These are phyloP conservation scores for Gentiana straminea DNA, from an alignment of 257 asterid genomes.

Conservation along the genomic window DNA sequence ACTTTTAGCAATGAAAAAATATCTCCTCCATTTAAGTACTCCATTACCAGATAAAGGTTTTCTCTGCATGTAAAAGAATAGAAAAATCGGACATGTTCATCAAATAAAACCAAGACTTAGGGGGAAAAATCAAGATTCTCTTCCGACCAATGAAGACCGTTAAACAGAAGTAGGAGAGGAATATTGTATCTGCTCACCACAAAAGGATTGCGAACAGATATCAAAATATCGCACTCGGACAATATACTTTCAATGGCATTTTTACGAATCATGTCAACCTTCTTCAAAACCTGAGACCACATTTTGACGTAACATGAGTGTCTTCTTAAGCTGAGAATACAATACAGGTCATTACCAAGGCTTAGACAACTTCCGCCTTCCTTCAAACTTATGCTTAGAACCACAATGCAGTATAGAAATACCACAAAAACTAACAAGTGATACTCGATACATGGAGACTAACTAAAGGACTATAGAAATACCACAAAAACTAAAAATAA, in stretches of 20 bases:
- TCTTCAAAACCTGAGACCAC: conserved; percentile 68
- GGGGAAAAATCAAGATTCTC: conserved; percentile 18
- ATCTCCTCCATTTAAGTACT: conserved; percentile 98
- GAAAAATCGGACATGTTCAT: conserved; percentile 98
- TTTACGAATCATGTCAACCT: conserved; percentile 94
- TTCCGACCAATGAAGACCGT: background rate
- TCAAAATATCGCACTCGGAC: conserved; percentile 95
- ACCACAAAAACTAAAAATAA: too few species aligned
- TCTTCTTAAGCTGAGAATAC: background rate
- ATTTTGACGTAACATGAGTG: conserved; percentile 15
- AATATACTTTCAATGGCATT: conserved; percentile 93
- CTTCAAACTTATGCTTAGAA: too few species aligned
- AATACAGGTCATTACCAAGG: background rate
- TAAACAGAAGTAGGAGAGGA: background rate
- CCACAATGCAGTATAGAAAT: too few species aligned
- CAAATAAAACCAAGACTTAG: conserved; percentile 38
- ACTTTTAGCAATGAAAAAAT: conserved; percentile 78
- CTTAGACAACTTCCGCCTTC: background rate
- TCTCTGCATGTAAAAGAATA: conserved; percentile 99
- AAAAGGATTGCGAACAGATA: conserved; percentile 97
- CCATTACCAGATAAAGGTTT: conserved; percentile 97
- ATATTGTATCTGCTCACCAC: conserved; percentile 55
- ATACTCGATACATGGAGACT: too few species aligned
- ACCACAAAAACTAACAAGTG: too few species aligned
- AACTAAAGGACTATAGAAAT: too few species aligned